Evolutionary conservation across 202 grass and related monocot species (phyloP), one percentile per base, ranked within the genome.

Genomic region (Saccharum hybrid): DNA sequence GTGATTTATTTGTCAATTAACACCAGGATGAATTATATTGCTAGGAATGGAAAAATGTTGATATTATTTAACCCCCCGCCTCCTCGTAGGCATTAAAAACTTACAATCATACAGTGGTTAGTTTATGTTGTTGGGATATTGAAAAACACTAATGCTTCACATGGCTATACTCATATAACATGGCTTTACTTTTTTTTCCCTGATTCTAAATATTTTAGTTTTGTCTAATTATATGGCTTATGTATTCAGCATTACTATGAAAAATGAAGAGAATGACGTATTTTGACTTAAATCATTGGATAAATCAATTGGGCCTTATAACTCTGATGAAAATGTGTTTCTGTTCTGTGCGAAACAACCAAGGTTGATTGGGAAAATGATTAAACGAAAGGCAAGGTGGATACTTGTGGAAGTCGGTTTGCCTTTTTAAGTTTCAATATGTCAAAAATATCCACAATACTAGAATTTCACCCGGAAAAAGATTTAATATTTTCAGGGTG

Each of bases 401-500:
- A 3, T 21, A 57, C 1, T 61, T 71, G 22, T 45, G 39, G 52
- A 14, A 33, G 8, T 54, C 3, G 4, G 46, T 43, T 72, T 49
- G 26, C 8, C 7, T 33, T 73, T 73, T 45, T 3, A 33, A 30
- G 23, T 52, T 73, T 73, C 9, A 30, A 5, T 72, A 48, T 72
- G 68, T 5, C 7, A 43, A 42, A 16, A 69, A 18, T 70, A 84
- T 43, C 30, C 67, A 7, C 8, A 12, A 5, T 8, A 14, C 49
- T 42, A 37, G 48, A 61, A 70, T 63, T 77, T 26, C 30, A 61
- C 19, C 38, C 39, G 52, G 74, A 85, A 54, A 54, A 84, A 64
- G 41, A 39, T 52, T 48, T 78, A 49, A 5, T 70, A 15, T 63
- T 71, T 71, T 51, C 16, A 9, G 12, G 28, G 13, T 49, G 12